These are phyloP conservation scores for Saccharomycopsis hybrid DNA, from an alignment of 1,139 yeast genomes.

Conservation along the genomic window DNA sequence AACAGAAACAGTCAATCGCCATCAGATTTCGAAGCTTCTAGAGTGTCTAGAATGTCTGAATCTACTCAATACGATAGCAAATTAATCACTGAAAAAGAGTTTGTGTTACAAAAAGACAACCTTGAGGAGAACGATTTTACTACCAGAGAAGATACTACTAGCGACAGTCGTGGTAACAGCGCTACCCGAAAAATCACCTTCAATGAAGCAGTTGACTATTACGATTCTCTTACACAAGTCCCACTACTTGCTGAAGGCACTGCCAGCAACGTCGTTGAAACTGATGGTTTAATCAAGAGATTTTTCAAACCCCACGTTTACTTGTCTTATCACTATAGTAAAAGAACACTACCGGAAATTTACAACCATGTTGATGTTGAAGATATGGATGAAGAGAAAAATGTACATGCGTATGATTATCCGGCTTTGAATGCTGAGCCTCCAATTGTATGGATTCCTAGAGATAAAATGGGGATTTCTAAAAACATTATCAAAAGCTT, in stretches of 20 bases:
- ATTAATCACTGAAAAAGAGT: neutral
- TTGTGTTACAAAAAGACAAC: neutral
- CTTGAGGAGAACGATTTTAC: slow-evolving; percentile 2
- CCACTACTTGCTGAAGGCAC: slow-evolving; percentile 51
- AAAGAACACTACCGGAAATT: slow-evolving; percentile 48
- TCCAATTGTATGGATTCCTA: slow-evolving; percentile 83
- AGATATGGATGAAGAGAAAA: slow-evolving; percentile 31
- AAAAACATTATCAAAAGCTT: slow-evolving; percentile 47
- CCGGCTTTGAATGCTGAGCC: slow-evolving; percentile 64
- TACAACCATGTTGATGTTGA: slow-evolving; percentile 36
- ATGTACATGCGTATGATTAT: slow-evolving; percentile 56
- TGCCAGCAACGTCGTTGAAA: slow-evolving; percentile 27
- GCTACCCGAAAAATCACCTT: neutral
- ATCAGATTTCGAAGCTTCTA: neutral
- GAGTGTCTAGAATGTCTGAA: slow-evolving; percentile 17
- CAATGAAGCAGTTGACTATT: slow-evolving; percentile 8
- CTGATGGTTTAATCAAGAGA: slow-evolving; percentile 29
- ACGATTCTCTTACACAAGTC: slow-evolving; percentile 23
- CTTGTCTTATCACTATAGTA: slow-evolving; percentile 48
- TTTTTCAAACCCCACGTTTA: slow-evolving; percentile 50
- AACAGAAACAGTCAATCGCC: slow-evolving; percentile 1
- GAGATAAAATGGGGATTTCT: slow-evolving; percentile 79
- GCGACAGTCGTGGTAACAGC: neutral
- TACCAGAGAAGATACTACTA: neutral
- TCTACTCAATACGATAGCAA: slow-evolving; percentile 4